phyloP scores from a whole-genome alignment of 352 stramenopile species.

The Phytophthora chlamydospora region DNA sequence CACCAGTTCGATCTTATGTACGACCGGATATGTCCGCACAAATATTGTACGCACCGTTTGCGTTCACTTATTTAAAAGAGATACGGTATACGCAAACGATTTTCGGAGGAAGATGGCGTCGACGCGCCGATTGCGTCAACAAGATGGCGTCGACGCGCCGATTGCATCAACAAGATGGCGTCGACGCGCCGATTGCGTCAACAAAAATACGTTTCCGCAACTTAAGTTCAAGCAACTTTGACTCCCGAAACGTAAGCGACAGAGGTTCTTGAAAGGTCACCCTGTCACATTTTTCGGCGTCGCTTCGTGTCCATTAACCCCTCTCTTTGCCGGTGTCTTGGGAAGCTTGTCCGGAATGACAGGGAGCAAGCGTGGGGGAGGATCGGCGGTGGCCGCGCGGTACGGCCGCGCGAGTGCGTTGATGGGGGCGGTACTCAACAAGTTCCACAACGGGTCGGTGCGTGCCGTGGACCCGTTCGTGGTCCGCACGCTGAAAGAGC shows the following conservation, averaged over 20 bases:
- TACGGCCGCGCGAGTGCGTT: constrained; percentile 59
- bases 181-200: too few species aligned
- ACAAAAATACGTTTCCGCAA: too few species aligned
- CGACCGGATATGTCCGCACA: too few species aligned
- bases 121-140: too few species aligned
- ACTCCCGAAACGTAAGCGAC: too few species aligned
- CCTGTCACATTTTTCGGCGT: background rate
- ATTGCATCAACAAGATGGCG: too few species aligned
- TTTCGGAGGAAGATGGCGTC: constrained; percentile 1
- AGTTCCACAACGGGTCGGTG: constrained; percentile 74
- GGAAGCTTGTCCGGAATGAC: background rate
- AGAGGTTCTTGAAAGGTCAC: constrained; percentile 12
- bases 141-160: too few species aligned
- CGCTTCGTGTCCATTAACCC: background rate
- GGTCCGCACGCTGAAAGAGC: constrained; percentile 52
- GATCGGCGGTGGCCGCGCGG: constrained; percentile 17
- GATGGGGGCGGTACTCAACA: constrained; percentile 69
- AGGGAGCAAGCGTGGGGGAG: background rate
- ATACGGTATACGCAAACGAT: too few species aligned
- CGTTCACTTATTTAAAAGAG: too few species aligned
- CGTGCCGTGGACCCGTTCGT: constrained; percentile 75
- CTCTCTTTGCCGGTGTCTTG: background rate
- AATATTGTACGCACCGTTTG: too few species aligned
- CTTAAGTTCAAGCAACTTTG: too few species aligned
- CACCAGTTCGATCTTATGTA: too few species aligned